A percentile compares a stretch with the other conserved stretches of the same genome.
phyloP scores from a whole-genome alignment of 495 filamentous ascomycete species.

The Aspergillus haitiensis region DNA sequence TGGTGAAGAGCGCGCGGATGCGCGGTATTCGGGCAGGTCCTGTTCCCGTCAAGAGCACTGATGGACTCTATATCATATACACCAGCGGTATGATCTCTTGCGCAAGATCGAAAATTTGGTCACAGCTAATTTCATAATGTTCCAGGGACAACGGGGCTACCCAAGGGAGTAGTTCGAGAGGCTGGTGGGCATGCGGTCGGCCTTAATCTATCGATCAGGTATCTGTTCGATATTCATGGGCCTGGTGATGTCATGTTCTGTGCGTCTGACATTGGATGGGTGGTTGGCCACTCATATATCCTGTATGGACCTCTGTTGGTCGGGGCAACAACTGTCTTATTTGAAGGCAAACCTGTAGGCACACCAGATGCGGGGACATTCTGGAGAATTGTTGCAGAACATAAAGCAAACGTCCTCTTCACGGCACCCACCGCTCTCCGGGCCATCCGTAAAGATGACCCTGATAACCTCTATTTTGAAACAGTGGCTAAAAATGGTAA shows the following conservation, averaged over 20 bases:
- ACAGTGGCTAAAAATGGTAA: conserved; percentile 63
- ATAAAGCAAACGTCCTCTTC: conserved; percentile 79
- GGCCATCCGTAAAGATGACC: conserved; percentile 84
- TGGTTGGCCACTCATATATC: conserved; percentile 83
- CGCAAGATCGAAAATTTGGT: neutral
- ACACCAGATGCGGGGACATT: conserved; percentile 85
- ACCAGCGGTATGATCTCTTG: conserved; percentile 56
- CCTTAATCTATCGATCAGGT: conserved; percentile 72
- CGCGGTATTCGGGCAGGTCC: conserved; percentile 65
- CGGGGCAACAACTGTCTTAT: conserved; percentile 83
- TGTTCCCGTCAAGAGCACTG: conserved; percentile 74
- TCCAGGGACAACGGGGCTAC: conserved; percentile 76
- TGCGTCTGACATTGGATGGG: conserved; percentile 83
- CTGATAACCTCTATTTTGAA: conserved; percentile 64
- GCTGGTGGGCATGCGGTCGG: conserved; percentile 89
- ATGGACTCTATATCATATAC: conserved; percentile 88
- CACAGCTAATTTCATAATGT: conserved; percentile 6
- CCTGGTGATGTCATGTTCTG: conserved; percentile 84
- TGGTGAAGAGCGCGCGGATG: conserved; percentile 65
- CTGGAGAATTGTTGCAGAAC: conserved; percentile 82
- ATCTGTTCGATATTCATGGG: conserved; percentile 75
- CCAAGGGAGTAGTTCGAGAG: conserved; percentile 84
- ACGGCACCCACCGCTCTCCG: conserved; percentile 86
- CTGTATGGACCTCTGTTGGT: conserved; percentile 80
- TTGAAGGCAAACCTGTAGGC: conserved; percentile 89